Evolutionary conservation across 1,139 yeast species (phyloP), one percentile per base, ranked within the genome.

Genomic region (Debaryomycetaceae sp.): DNA sequence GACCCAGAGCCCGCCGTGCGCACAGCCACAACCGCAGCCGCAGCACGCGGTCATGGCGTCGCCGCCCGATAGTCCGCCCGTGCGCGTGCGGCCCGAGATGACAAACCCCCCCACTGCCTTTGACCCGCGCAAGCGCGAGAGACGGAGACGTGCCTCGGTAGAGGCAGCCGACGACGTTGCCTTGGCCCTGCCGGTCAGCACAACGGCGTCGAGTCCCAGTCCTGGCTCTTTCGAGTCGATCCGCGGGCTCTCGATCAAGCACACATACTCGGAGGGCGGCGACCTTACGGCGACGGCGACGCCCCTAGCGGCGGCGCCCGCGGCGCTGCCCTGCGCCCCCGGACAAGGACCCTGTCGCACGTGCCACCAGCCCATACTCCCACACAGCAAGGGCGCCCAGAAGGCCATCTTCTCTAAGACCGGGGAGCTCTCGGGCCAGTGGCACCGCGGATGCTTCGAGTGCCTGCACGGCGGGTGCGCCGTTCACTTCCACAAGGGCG

Each of bases 361-460:
- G 23, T 89, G 98, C 61, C 49, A 56, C 7, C 44, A 53, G 18
- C 57, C 51, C 15, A 73, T 80, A 24, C 49, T 46, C 10, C 36
- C 40, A 41, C 26, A 75, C 64, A 61, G 73, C 70, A 38, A 75
- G 28, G 72, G 72, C 0, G 28, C 50, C 3, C 46, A 54, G 24
- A 61, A 56, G 40, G 51, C 72, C 0, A 58, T 91, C n/a, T 82
- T 78, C 52, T 85, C 96, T 9, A 78, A 75, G 41, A 86, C 85
- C 31, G 82, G 83, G 15, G 89, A 83, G 45, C 61, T 91, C 25
- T 73, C 89, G 1, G 98, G 98, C 0, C 93, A 88, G 55, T 89
- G 97, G 97, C 98, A 91, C 53, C 69, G 94, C 31, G 60, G 67
- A 11, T 91, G 98, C 53, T 89, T 91, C 61, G 60, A 65, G 14